These are phyloP conservation scores for Detonula confervacea DNA, from an alignment of 352 stramenopile species.

Conservation along the genomic window DNA sequence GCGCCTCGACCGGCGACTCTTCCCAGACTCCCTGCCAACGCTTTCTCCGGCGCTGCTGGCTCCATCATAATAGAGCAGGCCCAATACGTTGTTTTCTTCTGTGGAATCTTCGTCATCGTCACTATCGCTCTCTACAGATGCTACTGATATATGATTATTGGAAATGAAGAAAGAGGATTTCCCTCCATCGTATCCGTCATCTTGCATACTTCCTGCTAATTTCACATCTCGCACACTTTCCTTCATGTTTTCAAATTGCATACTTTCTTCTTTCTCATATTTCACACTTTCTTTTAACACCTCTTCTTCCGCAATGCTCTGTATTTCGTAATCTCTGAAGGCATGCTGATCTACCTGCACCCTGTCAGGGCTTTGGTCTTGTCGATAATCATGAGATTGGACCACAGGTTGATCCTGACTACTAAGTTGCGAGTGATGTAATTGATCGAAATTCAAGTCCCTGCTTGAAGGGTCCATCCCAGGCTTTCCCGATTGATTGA, in stretches of 20 bases:
- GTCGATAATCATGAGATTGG: no score
- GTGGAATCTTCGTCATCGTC: conserved; percentile 3
- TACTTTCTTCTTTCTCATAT: neutral
- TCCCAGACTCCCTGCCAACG: neutral
- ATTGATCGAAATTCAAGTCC: no score
- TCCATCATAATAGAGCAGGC: conserved; percentile 19
- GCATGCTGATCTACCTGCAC: neutral
- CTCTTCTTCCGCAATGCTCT: neutral
- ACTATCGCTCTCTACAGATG: neutral
- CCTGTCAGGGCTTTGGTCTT: neutral
- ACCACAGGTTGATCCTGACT: no score
- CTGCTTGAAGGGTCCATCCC: no score
- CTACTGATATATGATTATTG: conserved; percentile 1
- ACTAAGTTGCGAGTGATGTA: no score
- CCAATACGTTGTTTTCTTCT: conserved; percentile 7
- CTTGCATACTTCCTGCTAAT: neutral
- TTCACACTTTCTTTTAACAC: neutral
- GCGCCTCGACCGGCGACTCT: conserved; percentile 1
- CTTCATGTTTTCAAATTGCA: conserved; percentile 2
- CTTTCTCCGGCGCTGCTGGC: conserved; percentile 12
- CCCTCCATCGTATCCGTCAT: conserved; percentile 20
- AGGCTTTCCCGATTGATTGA: no score
- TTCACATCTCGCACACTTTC: conserved; percentile 6
- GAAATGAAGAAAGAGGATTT: conserved; percentile 9
- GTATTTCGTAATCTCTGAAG: neutral